These are phyloP conservation scores for Monilinia laxa DNA, from an alignment of 2,329 filamentous ascomycete genomes.

Conservation along the genomic window DNA sequence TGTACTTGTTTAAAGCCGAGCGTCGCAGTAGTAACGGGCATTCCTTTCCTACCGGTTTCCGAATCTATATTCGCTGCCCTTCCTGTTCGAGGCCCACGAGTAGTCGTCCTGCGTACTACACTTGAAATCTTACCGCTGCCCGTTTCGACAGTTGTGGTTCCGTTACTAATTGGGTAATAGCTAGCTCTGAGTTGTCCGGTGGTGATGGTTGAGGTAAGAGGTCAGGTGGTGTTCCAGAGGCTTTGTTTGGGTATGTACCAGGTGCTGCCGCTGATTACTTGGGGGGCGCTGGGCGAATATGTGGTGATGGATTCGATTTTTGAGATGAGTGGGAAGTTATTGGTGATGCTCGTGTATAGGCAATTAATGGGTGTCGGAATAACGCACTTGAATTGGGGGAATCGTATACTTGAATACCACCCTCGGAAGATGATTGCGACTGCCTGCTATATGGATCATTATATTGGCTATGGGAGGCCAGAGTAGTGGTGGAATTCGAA, in stretches of 20 bases:
- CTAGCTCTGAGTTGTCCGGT: too few species aligned
- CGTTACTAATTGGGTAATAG: background rate
- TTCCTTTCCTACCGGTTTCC: background rate
- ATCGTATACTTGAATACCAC: background rate
- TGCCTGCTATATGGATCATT: too few species aligned
- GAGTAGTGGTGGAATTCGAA: background rate
- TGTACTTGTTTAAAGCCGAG: background rate
- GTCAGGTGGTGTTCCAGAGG: background rate
- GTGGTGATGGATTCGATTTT: background rate
- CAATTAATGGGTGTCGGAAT: background rate
- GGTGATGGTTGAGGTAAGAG: background rate
- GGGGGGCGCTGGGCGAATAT: background rate
- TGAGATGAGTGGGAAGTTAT: background rate
- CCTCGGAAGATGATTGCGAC: background rate
- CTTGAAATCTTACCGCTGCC: background rate
- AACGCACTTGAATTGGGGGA: background rate
- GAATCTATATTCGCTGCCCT: background rate
- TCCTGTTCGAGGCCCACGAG: rapidly evolving
- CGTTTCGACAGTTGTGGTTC: background rate
- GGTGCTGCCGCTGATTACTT: background rate
- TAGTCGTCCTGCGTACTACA: background rate
- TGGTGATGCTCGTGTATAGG: background rate
- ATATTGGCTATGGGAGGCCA: background rate
- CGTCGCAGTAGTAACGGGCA: background rate
- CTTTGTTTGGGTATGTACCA: background rate